Base-by-base conservation (phyloP, 1,284 basidiomycete species). In the Chalciporus piperatoides region DNA sequence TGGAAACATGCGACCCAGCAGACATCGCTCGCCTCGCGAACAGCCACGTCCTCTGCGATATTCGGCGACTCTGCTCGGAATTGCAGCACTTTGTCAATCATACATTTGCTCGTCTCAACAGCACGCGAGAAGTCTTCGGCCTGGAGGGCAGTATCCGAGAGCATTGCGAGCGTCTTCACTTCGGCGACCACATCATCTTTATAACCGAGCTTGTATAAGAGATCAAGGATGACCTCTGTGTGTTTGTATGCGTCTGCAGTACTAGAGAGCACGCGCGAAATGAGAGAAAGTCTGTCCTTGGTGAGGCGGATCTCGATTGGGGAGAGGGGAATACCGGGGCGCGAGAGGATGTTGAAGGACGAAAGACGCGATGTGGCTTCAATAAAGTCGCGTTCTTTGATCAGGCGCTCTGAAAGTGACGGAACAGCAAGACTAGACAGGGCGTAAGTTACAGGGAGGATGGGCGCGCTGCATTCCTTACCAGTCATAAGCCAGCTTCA, bases 401-500 rank as follows among this genome's bases (percentile, higher is more conserved):
- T 59, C 48, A 94, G 77, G 0, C 74, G 74, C 8, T 82, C 77
- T 0, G 91, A 86, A 10, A 74, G 67, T 3, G 73, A 73, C 1
- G 88, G 82, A 3, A 96, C 88, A 38, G 82, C 72, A 46, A 97
- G 75, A 59, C 94, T 96, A 30, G 21, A 44, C 17, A 28, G 50
- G 44, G 35, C 21, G 28, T 58, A 48, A 59, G 54, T 32, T 41
- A 52, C 19, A 56, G 49, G 9, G 35, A 32, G 32, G 25, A 46
- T 21, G 42, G 27, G 19, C 7, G 14, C 2, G 49, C 24, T 43
- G 37, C 14, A 52, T 39, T 32, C 64, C 79, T 64, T 65, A 95
- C 94, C 93, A 96, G 52, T 96, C 91, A 67, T 94, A 94, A 1
- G 94, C 94, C 35, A 92, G 73, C 68, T 92, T 95, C 93, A 97